Evolutionary conservation across 2,329 filamentous ascomycete species (phyloP).

Genomic region (Sporothrix euskadiensis): DNA sequence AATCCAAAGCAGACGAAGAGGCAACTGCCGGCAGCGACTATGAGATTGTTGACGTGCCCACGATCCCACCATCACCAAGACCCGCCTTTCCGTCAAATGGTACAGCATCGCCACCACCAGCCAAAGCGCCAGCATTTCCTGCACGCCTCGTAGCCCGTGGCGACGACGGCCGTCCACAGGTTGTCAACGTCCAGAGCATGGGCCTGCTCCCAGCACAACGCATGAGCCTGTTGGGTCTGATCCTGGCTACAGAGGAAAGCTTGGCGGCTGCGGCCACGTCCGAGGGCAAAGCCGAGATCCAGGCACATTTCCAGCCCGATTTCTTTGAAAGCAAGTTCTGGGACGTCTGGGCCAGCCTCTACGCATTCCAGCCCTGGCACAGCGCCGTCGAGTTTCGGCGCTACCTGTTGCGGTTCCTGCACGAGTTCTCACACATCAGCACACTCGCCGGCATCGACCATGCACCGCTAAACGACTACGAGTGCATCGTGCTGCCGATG

Average conservation of each 20-base stretch:
- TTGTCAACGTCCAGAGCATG: slow-evolving; percentile 35
- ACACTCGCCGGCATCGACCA: slow-evolving; percentile 37
- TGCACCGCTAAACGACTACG: slow-evolving; percentile 38
- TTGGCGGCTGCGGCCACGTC: neutral
- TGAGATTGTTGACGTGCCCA: neutral
- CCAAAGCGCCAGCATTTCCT: slow-evolving; percentile 29
- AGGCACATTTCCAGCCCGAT: slow-evolving; percentile 31
- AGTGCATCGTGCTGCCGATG: slow-evolving; percentile 37
- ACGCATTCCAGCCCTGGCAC: slow-evolving; percentile 40
- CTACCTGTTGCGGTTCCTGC: slow-evolving; percentile 38
- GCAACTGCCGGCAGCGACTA: neutral
- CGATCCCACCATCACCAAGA: neutral
- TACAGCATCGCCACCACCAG: neutral
- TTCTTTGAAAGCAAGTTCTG: slow-evolving; percentile 40
- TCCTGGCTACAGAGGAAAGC: slow-evolving; percentile 28
- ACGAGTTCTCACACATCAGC: slow-evolving; percentile 37
- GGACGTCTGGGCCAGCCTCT: slow-evolving; percentile 40
- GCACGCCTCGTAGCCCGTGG: slow-evolving; percentile 35
- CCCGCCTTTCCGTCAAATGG: no score
- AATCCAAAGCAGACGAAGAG: neutral
- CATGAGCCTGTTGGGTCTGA: slow-evolving; percentile 33
- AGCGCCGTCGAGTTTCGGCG: slow-evolving; percentile 39
- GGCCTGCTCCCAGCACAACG: slow-evolving; percentile 34
- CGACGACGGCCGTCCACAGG: slow-evolving; percentile 32
- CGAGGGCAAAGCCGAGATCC: slow-evolving; percentile 26